Evolutionary conservation across 257 asterid species (phyloP).

Genomic region (Forsythia viridissima): DNA sequence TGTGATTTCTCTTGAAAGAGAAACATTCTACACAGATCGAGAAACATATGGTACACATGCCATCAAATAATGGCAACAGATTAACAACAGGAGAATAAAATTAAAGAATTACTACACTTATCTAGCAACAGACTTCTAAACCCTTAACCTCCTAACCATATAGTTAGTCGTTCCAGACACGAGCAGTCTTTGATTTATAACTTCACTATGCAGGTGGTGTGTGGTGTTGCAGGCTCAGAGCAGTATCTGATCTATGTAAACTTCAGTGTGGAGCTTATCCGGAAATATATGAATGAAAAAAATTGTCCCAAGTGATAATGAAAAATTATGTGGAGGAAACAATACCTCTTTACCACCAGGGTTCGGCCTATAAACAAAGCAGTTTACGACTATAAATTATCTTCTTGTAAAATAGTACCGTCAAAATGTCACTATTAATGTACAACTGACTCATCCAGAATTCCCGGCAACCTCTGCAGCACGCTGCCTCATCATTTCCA

Average conservation of each 20-base stretch:
- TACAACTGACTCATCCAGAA: slow-evolving; percentile 4
- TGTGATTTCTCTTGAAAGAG: not conserved
- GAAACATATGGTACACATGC: not conserved
- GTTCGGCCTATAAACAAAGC: not conserved
- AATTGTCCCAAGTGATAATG: not conserved
- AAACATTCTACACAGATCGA: not conserved
- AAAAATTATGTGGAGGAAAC: not conserved
- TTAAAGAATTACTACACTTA: not conserved
- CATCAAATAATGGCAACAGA: not conserved
- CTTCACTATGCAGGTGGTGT: not conserved
- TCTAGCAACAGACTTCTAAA: not conserved
- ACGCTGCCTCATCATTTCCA: slow-evolving; percentile 56
- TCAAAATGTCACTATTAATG: not conserved
- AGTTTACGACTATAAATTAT: not conserved
- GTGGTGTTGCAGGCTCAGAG: not conserved
- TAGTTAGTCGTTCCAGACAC: not conserved
- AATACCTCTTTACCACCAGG: not conserved
- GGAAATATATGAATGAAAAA: not conserved
- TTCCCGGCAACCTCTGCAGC: slow-evolving; percentile 24
- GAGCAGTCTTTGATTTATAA: not conserved
- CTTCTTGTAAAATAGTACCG: not conserved
- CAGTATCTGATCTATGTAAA: not conserved
- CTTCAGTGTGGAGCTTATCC: not conserved
- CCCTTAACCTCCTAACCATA: not conserved
- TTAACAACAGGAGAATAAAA: not conserved